Percentiles rank a stretch among this genome's conserved stretches.
Conservation (phyloP, 2,329 filamentous ascomycete genomes). For the Epichloe sylvatica region DNA sequence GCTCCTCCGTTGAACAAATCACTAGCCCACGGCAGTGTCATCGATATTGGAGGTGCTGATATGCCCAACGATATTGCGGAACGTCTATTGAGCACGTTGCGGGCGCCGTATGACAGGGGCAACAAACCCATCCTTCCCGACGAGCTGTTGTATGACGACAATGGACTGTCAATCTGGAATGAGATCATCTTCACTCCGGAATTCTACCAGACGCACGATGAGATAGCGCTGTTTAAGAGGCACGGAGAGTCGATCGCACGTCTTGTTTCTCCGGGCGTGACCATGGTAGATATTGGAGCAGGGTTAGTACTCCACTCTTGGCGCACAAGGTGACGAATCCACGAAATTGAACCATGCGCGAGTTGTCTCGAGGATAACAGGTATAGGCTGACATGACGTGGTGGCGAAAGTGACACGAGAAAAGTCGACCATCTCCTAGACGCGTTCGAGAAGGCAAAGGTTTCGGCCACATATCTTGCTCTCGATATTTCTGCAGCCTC, state of each 20-base stretch:
- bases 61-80: slow-evolving; percentile 17
- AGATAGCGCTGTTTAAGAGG: slow-evolving; percentile 22
- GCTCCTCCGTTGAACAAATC: background rate
- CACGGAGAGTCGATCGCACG: slow-evolving; percentile 23
- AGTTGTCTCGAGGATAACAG: too few species aligned
- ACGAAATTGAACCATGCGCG: too few species aligned
- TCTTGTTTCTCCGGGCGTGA: slow-evolving; percentile 16
- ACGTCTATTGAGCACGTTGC: slow-evolving; percentile 15
- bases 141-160: slow-evolving; percentile 26
- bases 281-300: slow-evolving; percentile 27
- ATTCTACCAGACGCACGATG: slow-evolving; percentile 29
- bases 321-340: background rate
- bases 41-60: slow-evolving; percentile 25
- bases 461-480: slow-evolving; percentile 22
- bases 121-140: slow-evolving; percentile 22
- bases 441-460: slow-evolving; percentile 18
- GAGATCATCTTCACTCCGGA: slow-evolving; percentile 25
- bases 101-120: slow-evolving; percentile 10
- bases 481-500: slow-evolving; percentile 27
- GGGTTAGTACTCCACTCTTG: slow-evolving; percentile 19
- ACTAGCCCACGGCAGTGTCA: slow-evolving; percentile 18
- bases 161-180: slow-evolving; percentile 26
- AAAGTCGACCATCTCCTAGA: slow-evolving; percentile 26
- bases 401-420: slow-evolving; percentile 22
- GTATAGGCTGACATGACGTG: background rate